phyloP scores from a whole-genome alignment of 139 green algal species.

The Chlamydomonas asymmetrica region DNA sequence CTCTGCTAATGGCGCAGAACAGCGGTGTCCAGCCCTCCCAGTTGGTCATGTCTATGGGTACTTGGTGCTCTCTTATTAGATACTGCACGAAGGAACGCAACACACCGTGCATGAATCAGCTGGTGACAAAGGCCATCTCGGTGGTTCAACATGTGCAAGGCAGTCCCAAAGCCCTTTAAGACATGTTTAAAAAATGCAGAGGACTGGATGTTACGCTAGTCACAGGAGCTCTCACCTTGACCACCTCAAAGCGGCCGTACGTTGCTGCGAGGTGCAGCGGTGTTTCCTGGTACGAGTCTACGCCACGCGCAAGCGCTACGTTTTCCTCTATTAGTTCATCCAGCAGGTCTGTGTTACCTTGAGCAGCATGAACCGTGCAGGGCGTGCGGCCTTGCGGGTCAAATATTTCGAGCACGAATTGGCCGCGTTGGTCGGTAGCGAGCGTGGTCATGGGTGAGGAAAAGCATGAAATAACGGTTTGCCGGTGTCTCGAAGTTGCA shows the following conservation, averaged over 20 bases:
- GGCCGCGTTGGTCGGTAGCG: too few relatives aligned
- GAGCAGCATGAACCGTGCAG: background rate
- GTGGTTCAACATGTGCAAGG: too few relatives aligned
- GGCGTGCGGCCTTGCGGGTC: background rate
- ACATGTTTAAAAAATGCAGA: too few relatives aligned
- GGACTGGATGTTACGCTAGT: too few relatives aligned
- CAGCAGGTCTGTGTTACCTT: background rate
- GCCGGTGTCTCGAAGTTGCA: too few relatives aligned
- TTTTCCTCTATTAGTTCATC: slow-evolving; percentile 6
- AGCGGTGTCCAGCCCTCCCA: slow-evolving; percentile 40
- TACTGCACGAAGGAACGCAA: background rate
- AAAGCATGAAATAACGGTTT: too few relatives aligned
- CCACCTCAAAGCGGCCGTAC: slow-evolving; percentile 24
- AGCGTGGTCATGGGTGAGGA: too few relatives aligned
- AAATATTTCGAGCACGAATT: too few relatives aligned
- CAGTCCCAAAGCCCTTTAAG: too few relatives aligned
- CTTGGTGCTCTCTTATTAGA: slow-evolving; percentile 15
- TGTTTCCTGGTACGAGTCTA: slow-evolving; percentile 23
- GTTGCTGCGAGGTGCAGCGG: slow-evolving; percentile 31
- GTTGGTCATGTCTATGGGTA: slow-evolving; percentile 22
- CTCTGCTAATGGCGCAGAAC: slow-evolving; percentile 22
- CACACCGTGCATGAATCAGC: too few relatives aligned
- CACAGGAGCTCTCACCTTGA: slow-evolving; percentile 26
- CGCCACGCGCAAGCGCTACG: background rate
- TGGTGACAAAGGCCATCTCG: too few relatives aligned